Percentiles rank a stretch among this genome's conserved stretches.
These are phyloP conservation scores for Cytospora schulzeri DNA, from an alignment of 2,329 filamentous ascomycete species.

Conservation along the genomic window DNA sequence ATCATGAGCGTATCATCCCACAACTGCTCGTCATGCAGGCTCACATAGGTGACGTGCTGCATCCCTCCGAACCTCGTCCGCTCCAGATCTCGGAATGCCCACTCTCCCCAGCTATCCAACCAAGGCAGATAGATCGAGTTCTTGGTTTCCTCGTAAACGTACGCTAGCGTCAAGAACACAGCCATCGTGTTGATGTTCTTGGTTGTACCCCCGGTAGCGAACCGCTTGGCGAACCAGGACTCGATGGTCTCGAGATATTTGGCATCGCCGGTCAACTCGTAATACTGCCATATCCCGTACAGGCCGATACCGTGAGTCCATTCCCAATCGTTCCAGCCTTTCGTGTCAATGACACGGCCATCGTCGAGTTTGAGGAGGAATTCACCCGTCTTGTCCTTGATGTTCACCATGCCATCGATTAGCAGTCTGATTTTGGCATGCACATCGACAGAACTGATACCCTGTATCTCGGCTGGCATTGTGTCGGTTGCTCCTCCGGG, in stretches of 20 bases:
- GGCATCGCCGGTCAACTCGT: conserved; percentile 67
- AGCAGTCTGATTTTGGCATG: conserved; percentile 63
- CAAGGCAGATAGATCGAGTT: conserved; percentile 72
- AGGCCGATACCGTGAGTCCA: conserved; percentile 81
- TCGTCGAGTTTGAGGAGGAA: conserved; percentile 73
- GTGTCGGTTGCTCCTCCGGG: conserved; percentile 19
- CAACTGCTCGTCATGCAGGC: conserved; percentile 71
- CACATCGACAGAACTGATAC: conserved; percentile 50
- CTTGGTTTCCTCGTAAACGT: conserved; percentile 74
- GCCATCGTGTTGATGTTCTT: conserved; percentile 90
- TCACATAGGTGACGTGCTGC: conserved; percentile 75
- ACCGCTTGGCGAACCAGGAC: conserved; percentile 71
- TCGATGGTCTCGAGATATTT: conserved; percentile 67
- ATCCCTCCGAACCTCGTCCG: conserved; percentile 72
- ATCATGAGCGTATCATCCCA: conserved; percentile 91
- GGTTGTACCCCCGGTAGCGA: conserved; percentile 71
- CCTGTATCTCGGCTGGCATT: conserved; percentile 48
- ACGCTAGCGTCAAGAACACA: conserved; percentile 73
- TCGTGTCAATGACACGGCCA: conserved; percentile 78
- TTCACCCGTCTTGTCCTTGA: conserved; percentile 73
- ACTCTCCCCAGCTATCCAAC: conserved; percentile 81
- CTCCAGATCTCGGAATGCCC: conserved; percentile 76
- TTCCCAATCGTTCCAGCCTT: conserved; percentile 83
- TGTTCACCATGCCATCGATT: conserved; percentile 75
- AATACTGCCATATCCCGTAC: conserved; percentile 82